A percentile compares a stretch with the other conserved stretches of the same genome.
phyloP scores from a whole-genome alignment of 2,329 filamentous ascomycete genomes.

The Fusarium sarcochroum region DNA sequence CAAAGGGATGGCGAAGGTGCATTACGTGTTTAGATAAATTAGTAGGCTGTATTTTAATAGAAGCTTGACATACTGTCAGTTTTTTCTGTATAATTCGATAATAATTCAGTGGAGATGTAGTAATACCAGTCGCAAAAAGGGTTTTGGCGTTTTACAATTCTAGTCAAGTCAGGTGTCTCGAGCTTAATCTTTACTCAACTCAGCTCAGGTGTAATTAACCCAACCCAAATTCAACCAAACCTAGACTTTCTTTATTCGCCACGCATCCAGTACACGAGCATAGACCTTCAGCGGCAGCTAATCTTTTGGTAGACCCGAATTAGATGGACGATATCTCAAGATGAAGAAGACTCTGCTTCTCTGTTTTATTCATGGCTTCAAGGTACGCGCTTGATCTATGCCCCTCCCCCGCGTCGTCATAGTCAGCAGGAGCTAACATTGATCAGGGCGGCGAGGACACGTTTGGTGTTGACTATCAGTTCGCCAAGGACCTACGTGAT shows the following conservation, averaged over 20 bases:
- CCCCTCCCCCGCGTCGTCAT: constrained; percentile 21
- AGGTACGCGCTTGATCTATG: constrained; percentile 61
- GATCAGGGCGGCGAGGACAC: constrained; percentile 79
- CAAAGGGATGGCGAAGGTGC: constrained; percentile 38
- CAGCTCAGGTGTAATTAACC: constrained; percentile 4
- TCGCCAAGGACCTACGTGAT: constrained; percentile 78
- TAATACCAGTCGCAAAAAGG: background rate
- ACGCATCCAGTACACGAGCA: constrained; percentile 15
- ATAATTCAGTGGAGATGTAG: background rate
- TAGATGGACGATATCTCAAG: constrained; percentile 32
- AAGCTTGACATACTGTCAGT: constrained; percentile 49
- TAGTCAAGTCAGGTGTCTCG: constrained; percentile 30
- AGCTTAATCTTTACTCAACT: constrained; percentile 11
- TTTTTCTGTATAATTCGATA: background rate
- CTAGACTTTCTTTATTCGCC: constrained; percentile 23
- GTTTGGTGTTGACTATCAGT: constrained; percentile 75
- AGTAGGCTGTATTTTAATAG: constrained; percentile 60
- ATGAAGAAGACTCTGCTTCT: constrained; percentile 83
- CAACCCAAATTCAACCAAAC: constrained; percentile 5
- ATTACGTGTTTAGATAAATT: constrained; percentile 52
- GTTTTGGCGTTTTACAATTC: background rate
- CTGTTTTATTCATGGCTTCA: constrained; percentile 92
- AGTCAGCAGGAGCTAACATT: constrained; percentile 19
- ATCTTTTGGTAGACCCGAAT: background rate
- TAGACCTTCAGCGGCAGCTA: background rate